phyloP scores from a whole-genome alignment of 2,329 filamentous ascomycete species.

The Cercospora sp. region DNA sequence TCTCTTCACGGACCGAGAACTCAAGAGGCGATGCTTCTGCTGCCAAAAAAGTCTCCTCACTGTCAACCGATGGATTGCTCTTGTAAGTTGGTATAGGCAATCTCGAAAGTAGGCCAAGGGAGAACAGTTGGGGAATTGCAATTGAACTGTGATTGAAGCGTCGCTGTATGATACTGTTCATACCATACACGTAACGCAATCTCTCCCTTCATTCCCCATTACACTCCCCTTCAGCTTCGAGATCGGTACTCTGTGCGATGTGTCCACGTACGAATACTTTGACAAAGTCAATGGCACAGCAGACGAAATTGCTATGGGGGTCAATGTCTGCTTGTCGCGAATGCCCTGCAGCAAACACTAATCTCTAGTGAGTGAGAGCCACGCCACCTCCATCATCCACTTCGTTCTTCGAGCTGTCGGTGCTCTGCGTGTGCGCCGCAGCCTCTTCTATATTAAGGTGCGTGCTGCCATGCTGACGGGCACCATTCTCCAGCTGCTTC shows the following conservation, averaged over 20 bases:
- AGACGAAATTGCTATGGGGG: not conserved
- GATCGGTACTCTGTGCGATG: not conserved
- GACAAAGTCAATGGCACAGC: not conserved
- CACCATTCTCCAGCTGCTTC: conserved; percentile 17
- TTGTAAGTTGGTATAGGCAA: not conserved
- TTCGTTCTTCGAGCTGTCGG: conserved; percentile 36
- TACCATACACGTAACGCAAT: not conserved
- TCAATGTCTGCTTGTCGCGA: not conserved
- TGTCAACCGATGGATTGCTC: not conserved
- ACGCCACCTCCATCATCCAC: conserved; percentile 55
- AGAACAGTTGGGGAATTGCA: not conserved
- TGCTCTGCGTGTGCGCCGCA: conserved; percentile 24
- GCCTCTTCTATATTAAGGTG: conserved; percentile 8
- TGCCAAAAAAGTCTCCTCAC: not conserved
- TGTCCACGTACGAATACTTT: not conserved
- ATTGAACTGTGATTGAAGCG: not conserved
- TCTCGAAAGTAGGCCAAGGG: not conserved
- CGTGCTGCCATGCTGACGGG: conserved; percentile 15
- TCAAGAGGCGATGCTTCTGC: not conserved
- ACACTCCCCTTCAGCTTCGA: not conserved
- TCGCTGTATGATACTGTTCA: not conserved
- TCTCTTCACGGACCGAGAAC: not conserved
- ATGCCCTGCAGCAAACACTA: not conserved
- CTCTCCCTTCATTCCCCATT: not conserved
- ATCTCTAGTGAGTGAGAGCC: conserved; percentile 46